Conservation (phyloP, 1,284 basidiomycete species). For the Laetiporus sulphureus region DNA sequence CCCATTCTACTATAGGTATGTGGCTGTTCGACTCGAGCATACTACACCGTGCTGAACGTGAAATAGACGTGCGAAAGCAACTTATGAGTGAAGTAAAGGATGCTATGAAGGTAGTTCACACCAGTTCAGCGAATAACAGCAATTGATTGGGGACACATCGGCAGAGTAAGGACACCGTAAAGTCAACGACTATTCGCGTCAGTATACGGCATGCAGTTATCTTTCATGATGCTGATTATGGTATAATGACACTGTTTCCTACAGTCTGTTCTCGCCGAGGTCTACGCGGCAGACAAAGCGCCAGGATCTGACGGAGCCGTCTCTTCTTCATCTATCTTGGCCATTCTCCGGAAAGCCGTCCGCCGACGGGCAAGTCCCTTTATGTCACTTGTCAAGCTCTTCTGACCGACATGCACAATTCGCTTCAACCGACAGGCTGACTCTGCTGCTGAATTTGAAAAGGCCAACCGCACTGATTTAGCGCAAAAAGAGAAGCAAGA, state of each 20-base stretch:
- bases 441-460: conserved; percentile 46
- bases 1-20: too few relatives aligned
- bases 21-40: not conserved
- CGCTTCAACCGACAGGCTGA: conserved; percentile 41
- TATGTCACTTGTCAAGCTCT: too few relatives aligned
- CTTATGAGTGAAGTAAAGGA: conserved; percentile 27
- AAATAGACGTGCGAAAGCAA: conserved; percentile 18
- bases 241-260: too few relatives aligned
- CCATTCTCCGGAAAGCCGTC: conserved; percentile 53
- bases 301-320: conserved; percentile 30
- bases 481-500: conserved; percentile 58
- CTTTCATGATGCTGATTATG: too few relatives aligned
- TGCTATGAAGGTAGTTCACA: conserved; percentile 63
- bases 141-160: not conserved
- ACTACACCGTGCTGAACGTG: not conserved
- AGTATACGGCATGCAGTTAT: too few relatives aligned
- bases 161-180: conserved; percentile 46
- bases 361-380: conserved; percentile 47
- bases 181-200: conserved; percentile 58
- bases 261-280: conserved; percentile 62
- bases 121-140: not conserved
- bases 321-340: conserved; percentile 36
- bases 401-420: too few relatives aligned
- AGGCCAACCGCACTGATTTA: conserved; percentile 56
- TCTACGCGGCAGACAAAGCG: conserved; percentile 61